Base-by-base conservation (phyloP, 257 asterid species). In the Capsicum chinense region DNA sequence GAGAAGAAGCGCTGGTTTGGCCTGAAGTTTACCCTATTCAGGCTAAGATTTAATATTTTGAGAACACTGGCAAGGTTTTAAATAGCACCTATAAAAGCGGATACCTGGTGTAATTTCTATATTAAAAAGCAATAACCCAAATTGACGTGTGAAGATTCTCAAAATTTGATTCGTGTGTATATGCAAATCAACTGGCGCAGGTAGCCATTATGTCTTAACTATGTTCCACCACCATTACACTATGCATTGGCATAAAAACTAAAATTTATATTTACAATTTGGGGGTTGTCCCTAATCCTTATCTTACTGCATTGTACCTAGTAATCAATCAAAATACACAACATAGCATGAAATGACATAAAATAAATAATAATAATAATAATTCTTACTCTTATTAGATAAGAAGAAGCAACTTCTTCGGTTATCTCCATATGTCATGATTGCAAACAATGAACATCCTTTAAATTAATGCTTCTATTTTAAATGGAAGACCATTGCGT, bases 11-110 rank as follows among this genome's bases (percentile, higher is more conserved):
- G 8, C 8, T 63, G 42, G 42, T 63, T 63, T 63, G 42, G 16
- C 69, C 35, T 63, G 70, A 63, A 21, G 26, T 58, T 58, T 58
- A 0, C 3, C 10, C 64, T 58, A 11, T 58, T 58, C 26, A 9
- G 64, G 70, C 42, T 63, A 63, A 63, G 26, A 63, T 63, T 63
- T 21, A 26, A 63, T 63, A 63, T 21, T 63, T 63, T 63, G 70
- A 11, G 26, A 63, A 26, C 16, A 63, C 35, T 63, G 11, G 39
- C 17, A 21, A 63, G 42, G 5, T 63, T 10, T 63, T 63, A 63
- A 21, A 21, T 63, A 63, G 70, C 42, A 26, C 42, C 70, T 21
- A 63, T 63, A 63, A 63, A 63, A 63, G 42, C 9, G 70, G 42
- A 21, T 21, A 63, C 70, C 15, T 21, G 15, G 9, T 21, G 70